phyloP scores from a whole-genome alignment of 139 green algal genomes.

The Nannochloris sp. region DNA sequence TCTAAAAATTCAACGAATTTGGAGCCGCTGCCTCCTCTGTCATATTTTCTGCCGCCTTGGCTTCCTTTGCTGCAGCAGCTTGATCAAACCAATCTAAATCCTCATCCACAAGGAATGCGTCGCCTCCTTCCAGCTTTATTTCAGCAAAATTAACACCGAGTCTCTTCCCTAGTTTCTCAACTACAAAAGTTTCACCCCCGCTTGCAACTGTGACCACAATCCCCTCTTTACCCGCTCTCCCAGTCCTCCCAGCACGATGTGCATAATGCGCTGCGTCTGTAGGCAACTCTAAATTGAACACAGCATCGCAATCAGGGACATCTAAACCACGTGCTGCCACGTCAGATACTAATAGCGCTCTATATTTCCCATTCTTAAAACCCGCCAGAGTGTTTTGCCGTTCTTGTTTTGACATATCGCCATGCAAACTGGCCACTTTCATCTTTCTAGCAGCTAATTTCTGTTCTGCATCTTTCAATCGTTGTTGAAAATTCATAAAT shows the following conservation, averaged over 20 bases:
- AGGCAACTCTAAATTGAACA: slow-evolving; percentile 89
- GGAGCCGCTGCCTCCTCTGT: no score
- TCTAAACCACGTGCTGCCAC: slow-evolving; percentile 89
- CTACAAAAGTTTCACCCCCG: slow-evolving; percentile 57
- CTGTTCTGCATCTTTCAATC: slow-evolving; percentile 68
- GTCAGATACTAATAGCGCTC: slow-evolving; percentile 80
- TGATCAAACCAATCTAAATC: neutral
- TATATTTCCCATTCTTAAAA: slow-evolving; percentile 61
- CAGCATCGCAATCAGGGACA: slow-evolving; percentile 76
- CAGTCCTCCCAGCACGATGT: slow-evolving; percentile 80
- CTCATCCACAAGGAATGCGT: no score
- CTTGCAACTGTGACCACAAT: slow-evolving; percentile 62
- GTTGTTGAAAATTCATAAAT: slow-evolving; percentile 95
- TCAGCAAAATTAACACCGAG: slow-evolving; percentile 51
- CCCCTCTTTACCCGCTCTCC: slow-evolving; percentile 48
- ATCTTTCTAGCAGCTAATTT: slow-evolving; percentile 81
- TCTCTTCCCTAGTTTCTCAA: slow-evolving; percentile 55
- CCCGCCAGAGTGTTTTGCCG: slow-evolving; percentile 54
- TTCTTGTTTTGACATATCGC: slow-evolving; percentile 70
- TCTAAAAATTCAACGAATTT: neutral
- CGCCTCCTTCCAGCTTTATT: slow-evolving; percentile 14
- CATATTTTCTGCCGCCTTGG: no score
- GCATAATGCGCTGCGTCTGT: slow-evolving; percentile 75
- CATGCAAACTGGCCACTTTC: slow-evolving; percentile 66
- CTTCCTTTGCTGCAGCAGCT: neutral